Conservation (phyloP, 1,284 basidiomycete genomes). For the Irpex sp. region DNA sequence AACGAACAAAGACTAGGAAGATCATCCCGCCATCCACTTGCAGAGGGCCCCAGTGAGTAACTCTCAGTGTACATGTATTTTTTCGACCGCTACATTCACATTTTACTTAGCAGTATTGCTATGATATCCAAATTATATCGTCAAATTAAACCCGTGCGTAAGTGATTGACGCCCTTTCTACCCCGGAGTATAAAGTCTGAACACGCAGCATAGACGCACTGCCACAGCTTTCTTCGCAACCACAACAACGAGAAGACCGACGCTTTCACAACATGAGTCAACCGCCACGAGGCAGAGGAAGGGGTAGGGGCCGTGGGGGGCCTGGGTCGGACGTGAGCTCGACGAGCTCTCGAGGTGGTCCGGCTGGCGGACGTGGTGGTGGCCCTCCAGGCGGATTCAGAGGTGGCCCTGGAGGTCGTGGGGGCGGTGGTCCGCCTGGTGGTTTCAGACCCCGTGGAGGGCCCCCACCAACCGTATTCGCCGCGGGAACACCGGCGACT, state of each 20-base stretch:
- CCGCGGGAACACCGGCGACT: not conserved
- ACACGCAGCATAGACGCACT: not conserved
- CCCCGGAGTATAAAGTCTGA: not conserved
- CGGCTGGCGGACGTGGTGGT: not conserved
- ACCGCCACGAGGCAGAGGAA: constrained; percentile 1
- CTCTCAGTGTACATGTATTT: no score
- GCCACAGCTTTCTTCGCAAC: not conserved
- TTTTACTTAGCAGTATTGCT: no score
- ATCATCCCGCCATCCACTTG: no score
- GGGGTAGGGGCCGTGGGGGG: not conserved
- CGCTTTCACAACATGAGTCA: not conserved
- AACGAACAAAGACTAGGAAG: no score
- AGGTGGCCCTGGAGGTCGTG: constrained; percentile 17
- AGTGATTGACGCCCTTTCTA: not conserved
- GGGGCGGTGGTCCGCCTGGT: constrained; percentile 15
- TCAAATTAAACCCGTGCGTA: not conserved
- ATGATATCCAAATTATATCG: not conserved
- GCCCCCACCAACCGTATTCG: not conserved
- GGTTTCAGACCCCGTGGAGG: not conserved
- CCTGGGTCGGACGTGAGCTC: constrained; percentile 20
- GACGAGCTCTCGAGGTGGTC: not conserved
- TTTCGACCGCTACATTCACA: no score
- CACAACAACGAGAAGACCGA: not conserved
- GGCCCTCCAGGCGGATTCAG: constrained; percentile 3
- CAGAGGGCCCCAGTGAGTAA: no score